Percentiles rank a stretch among this genome's conserved stretches.
These are phyloP conservation scores for Ramaria sp. DNA, from an alignment of 768 basidiomycete genomes.

Conservation along the genomic window DNA sequence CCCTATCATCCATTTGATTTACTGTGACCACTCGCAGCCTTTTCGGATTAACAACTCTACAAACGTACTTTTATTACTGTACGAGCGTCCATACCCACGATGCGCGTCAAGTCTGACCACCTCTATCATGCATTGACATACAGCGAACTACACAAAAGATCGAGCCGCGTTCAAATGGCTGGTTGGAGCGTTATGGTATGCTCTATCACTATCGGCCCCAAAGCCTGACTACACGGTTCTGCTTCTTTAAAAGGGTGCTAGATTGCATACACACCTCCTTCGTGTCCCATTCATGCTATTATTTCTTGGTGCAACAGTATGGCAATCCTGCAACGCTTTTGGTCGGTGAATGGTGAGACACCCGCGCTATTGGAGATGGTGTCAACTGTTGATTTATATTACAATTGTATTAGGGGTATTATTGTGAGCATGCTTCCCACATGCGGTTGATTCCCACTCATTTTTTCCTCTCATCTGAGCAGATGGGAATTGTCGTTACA, in stretches of 20 bases:
- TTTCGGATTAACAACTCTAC: slow-evolving; percentile 3
- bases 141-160: slow-evolving; percentile 4
- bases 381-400: background rate
- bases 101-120: background rate
- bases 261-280: background rate
- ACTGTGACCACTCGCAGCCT: background rate
- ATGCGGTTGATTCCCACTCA: background rate
- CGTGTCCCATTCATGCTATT: slow-evolving; percentile 3
- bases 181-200: slow-evolving; percentile 2
- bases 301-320: slow-evolving; percentile 1
- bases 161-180: background rate
- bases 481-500: background rate
- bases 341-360: slow-evolving; percentile 3
- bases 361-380: no score
- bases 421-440: background rate
- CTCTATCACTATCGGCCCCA: background rate
- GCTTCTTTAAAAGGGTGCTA: background rate
- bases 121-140: background rate
- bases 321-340: slow-evolving; percentile 3
- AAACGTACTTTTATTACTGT: slow-evolving; percentile 5
- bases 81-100: background rate
- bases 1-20: background rate
- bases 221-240: background rate
- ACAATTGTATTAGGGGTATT: slow-evolving; percentile 2
- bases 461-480: background rate